phyloP scores from a whole-genome alignment of 2,329 filamentous ascomycete species.

The Colletotrichum gloeosporioides region DNA sequence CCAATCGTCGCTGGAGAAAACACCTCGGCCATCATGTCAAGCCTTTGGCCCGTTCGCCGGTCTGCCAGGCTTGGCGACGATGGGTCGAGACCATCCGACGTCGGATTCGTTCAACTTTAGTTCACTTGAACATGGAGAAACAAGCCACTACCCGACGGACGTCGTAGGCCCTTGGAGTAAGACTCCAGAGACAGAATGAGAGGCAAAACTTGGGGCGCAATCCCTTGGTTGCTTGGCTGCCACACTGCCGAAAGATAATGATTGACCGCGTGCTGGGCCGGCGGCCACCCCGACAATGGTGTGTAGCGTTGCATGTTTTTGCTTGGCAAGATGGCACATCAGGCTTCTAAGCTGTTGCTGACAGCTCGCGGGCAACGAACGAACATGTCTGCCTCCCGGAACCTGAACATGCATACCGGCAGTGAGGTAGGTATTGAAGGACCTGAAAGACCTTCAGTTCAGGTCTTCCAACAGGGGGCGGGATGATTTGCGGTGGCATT shows the following conservation, averaged over 20 bases:
- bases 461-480: neutral
- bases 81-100: slow-evolving; percentile 7
- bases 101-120: neutral
- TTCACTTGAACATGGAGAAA: neutral
- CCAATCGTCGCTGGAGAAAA: neutral
- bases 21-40: neutral
- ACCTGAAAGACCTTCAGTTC: neutral
- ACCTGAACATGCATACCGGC: neutral
- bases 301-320: neutral
- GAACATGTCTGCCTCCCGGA: neutral
- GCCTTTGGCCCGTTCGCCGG: neutral
- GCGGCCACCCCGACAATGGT: slow-evolving; percentile 13
- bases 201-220: neutral
- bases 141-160: neutral
- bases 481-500: slow-evolving; percentile 9
- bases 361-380: neutral
- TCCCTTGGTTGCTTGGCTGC: neutral
- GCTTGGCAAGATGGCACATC: neutral
- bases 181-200: neutral
- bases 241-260: neutral
- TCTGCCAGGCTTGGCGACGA: neutral
- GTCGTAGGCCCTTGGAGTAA: neutral
- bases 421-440: neutral
- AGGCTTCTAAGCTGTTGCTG: neutral
- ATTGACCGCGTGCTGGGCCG: neutral